Evolutionary conservation across 2,329 filamentous ascomycete genomes (phyloP).

Genomic region (Colletotrichum spinosum): DNA sequence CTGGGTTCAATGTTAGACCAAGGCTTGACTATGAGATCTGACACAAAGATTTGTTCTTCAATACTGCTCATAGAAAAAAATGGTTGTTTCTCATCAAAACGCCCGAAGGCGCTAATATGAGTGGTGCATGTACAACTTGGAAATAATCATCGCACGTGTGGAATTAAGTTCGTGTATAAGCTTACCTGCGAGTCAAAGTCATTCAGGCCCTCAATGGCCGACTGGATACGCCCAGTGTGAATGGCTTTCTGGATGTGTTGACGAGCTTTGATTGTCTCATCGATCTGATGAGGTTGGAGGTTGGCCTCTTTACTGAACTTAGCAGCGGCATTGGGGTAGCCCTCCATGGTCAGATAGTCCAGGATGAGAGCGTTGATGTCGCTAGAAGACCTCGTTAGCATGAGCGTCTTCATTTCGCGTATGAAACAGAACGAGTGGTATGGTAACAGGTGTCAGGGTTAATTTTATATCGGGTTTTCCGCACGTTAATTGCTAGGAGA

Average conservation of each 20-base stretch:
- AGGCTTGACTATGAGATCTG: slow-evolving; percentile 3
- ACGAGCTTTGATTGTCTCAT: slow-evolving; percentile 79
- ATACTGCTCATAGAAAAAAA: slow-evolving; percentile 56
- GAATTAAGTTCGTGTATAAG: slow-evolving; percentile 16
- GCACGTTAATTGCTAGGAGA: slow-evolving; percentile 95
- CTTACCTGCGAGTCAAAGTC: slow-evolving; percentile 90
- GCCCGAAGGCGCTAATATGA: slow-evolving; percentile 83
- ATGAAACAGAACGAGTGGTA: slow-evolving; percentile 35
- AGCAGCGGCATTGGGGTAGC: slow-evolving; percentile 90
- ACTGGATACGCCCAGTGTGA: slow-evolving; percentile 85
- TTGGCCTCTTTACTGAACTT: slow-evolving; percentile 97
- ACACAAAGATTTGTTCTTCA: neutral
- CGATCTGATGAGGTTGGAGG: slow-evolving; percentile 77
- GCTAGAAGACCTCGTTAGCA: slow-evolving; percentile 62
- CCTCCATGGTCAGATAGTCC: slow-evolving; percentile 96
- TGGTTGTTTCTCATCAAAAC: slow-evolving; percentile 91
- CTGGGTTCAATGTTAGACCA: slow-evolving; percentile 61
- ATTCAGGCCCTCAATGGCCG: slow-evolving; percentile 88
- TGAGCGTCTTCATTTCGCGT: slow-evolving; percentile 7
- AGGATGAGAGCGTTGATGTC: slow-evolving; percentile 96
- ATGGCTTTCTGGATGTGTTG: slow-evolving; percentile 89
- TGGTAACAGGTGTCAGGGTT: slow-evolving; percentile 64
- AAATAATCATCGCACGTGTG: slow-evolving; percentile 83
- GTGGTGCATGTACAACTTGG: slow-evolving; percentile 99
- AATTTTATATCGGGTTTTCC: slow-evolving; percentile 85